Evolutionary conservation across 2,329 filamentous ascomycete genomes (phyloP), one percentile per base, ranked within the genome.

Genomic region (Alternaria tenuissima): DNA sequence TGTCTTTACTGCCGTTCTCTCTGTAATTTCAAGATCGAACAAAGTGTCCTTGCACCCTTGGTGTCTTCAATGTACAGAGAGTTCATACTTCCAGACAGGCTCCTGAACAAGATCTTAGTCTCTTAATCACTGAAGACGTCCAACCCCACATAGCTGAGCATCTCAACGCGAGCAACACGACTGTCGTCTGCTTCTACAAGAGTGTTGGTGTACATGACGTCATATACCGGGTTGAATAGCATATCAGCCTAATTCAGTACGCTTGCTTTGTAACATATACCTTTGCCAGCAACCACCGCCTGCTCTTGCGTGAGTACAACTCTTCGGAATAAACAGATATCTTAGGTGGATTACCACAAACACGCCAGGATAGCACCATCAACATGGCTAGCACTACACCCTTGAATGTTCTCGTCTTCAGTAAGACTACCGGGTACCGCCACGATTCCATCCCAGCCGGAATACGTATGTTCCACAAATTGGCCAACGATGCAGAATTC

Each of bases 361-460:
- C 6, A 16, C 38, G 18, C 26, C 18, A 7, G 22, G 16, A 42
- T 14, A 41, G 30, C 16, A 16, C 20, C 22, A 24, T n/a, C 16
- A 34, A 43, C 51, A 60, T 57, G 57, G 1, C 46, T 11, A 26
- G 24, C 24, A 11, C 8, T 7, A 2, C 43, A 9, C 53, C 63
- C 26, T 52, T 68, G 48, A 48, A 59, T 11, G 55, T 71, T 22
- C 61, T 75, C 18, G 41, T 75, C 48, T 75, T 75, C 62, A 70
- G 64, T 54, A 73, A 72, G 54, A 73, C 71, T 26, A 52, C 63
- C 8, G 64, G 60, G 39, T 75, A 75, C 61, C 70, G 71, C n/a
- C 72, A 75, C 46, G 52, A 52, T 26, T 74, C 69, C 26, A 75
- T 76, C 6, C 58, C 66, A 3, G 44, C 67, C 3, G 65, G 61